A percentile compares a stretch with the other conserved stretches of the same genome.
phyloP scores from a whole-genome alignment of 2,329 filamentous ascomycete species.

The Podosphaera aphanis region DNA sequence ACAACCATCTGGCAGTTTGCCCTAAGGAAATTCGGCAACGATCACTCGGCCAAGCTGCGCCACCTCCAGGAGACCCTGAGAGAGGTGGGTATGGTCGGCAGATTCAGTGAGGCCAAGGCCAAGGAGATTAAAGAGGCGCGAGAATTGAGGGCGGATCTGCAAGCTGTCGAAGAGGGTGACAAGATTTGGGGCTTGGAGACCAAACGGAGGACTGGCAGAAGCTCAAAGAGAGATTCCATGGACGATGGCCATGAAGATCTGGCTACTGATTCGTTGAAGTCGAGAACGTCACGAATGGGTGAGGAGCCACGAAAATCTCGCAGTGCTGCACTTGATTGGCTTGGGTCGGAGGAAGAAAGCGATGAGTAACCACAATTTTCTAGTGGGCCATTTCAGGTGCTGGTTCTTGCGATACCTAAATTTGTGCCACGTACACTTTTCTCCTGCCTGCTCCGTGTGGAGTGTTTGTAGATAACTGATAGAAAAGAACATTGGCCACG shows the following conservation, averaged over 20 bases:
- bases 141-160: slow-evolving; percentile 64
- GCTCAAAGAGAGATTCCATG: slow-evolving; percentile 9
- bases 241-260: not conserved
- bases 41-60: slow-evolving; percentile 54
- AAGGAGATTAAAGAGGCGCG: slow-evolving; percentile 67
- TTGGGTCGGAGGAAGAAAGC: slow-evolving; percentile 42
- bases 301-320: not conserved
- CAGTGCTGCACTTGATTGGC: slow-evolving; percentile 31
- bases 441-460: too few species aligned
- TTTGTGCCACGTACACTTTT: too few species aligned
- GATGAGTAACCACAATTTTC: slow-evolving; percentile 6
- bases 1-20: slow-evolving; percentile 81
- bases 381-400: too few species aligned
- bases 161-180: slow-evolving; percentile 63
- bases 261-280: not conserved
- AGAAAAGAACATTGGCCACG: too few species aligned
- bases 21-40: slow-evolving; percentile 48
- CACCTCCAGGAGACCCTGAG: slow-evolving; percentile 59
- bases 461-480: too few species aligned
- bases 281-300: too few species aligned
- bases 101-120: slow-evolving; percentile 68
- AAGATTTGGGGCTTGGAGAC: slow-evolving; percentile 44
- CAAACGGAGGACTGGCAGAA: slow-evolving; percentile 7
- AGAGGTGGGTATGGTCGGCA: slow-evolving; percentile 68
- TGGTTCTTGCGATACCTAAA: too few species aligned